Conservation (phyloP, 306 rosid species). For the Hippophae rhamnoides region DNA sequence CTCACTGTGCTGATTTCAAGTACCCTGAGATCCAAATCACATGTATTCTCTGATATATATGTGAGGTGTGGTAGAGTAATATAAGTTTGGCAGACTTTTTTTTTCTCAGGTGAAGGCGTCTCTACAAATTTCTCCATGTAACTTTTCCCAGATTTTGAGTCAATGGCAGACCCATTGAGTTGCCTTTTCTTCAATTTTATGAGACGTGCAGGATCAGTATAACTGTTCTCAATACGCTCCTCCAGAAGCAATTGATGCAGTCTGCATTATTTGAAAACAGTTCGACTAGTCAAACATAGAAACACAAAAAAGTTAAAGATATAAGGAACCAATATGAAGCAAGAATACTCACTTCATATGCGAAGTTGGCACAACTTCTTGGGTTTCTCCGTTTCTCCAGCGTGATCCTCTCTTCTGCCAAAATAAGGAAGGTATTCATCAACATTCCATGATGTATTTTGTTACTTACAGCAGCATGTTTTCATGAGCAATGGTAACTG, state of each 20-base stretch:
- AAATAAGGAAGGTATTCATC: constrained; percentile 16
- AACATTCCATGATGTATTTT: background rate
- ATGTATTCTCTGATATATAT: constrained; percentile 28
- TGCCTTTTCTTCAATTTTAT: constrained; percentile 74
- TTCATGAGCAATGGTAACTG: background rate
- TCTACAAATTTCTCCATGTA: constrained; percentile 76
- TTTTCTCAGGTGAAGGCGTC: constrained; percentile 45
- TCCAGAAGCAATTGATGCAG: constrained; percentile 75
- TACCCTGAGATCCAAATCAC: constrained; percentile 54
- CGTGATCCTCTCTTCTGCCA: constrained; percentile 56
- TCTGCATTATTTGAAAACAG: constrained; percentile 38
- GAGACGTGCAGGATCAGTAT: constrained; percentile 57
- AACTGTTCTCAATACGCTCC: constrained; percentile 73
- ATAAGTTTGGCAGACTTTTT: constrained; percentile 50
- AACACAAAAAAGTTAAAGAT: constrained; percentile 14
- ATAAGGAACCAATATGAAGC: constrained; percentile 21
- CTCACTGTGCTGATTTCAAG: constrained; percentile 58
- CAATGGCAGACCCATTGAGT: constrained; percentile 48
- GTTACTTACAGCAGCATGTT: background rate
- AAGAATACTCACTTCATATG: constrained; percentile 71
- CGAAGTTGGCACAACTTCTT: constrained; percentile 41
- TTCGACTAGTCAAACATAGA: constrained; percentile 17
- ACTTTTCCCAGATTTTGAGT: constrained; percentile 54
- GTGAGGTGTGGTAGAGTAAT: constrained; percentile 28
- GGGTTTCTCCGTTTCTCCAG: constrained; percentile 60